Evolutionary conservation across 306 rosid genomes (phyloP), one percentile per base, ranked within the genome.

Genomic region (Sphenostylis stenocarpa): DNA sequence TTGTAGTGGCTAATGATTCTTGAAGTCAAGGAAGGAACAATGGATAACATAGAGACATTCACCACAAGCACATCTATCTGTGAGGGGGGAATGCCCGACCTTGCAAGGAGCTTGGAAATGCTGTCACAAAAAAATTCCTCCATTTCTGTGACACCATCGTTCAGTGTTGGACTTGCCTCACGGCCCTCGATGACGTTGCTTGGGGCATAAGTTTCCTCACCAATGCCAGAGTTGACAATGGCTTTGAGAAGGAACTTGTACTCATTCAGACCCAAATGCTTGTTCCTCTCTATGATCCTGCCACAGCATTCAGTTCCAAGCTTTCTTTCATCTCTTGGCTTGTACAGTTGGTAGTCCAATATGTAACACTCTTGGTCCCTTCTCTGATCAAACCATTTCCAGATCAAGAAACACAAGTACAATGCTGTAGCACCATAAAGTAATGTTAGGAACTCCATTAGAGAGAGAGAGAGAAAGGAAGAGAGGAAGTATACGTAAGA

Each of bases 131-230:
- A 94, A 39, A 94, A 90, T 81, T 92, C 98, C 5, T 94, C 98
- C 90, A 90, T 85, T 74, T 94, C 98, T 0, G 72, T 15, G 36
- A 86, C 47, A 6, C 63, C 79, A 7, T 94, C 98, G 0, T 1
- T 3, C 34, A 94, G 11, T 3, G 86, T 87, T 0, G 97, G 96
- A 16, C 20, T 79, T 0, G 77, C 47, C 20, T 90, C 96, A 0
- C 91, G 79, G 17, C 87, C 93, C 19, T 78, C 79, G 21, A 90
- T 78, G 75, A 90, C 6, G 87, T 87, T 88, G 10, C 86, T 77
- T 36, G 98, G 98, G 2, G 83, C 98, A 20, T 92, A 90, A 71
- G 98, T 94, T 73, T 90, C 87, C 77, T 94, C 98, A 3, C 98
- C 98, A 66, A 94, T 85, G 83, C 98, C 97, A 4, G 98, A 89